These are phyloP conservation scores for Sedum album DNA, from an alignment of 164 flowering plant genomes.

Conservation along the genomic window DNA sequence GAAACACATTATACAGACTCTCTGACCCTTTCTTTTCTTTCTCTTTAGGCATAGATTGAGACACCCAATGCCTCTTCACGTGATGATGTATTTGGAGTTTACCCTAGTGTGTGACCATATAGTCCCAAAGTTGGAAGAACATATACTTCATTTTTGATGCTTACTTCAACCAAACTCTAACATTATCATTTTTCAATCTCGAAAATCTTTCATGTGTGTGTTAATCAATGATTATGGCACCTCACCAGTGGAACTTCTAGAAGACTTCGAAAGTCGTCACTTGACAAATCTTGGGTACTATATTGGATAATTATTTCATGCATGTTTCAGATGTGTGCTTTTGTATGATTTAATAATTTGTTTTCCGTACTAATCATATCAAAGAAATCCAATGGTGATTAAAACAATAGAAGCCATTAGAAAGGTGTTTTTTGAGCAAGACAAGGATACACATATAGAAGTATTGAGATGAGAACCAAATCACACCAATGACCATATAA, in stretches of 20 bases:
- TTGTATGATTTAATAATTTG: neutral
- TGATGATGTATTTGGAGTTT: slow-evolving; percentile 7
- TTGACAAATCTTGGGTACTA: neutral
- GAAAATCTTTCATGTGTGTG: neutral
- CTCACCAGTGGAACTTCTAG: neutral
- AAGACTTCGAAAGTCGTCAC: neutral
- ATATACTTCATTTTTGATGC: slow-evolving; percentile 1
- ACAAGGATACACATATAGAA: neutral
- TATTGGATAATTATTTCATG: neutral
- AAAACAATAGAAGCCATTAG: neutral
- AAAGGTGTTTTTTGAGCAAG: slow-evolving; percentile 3
- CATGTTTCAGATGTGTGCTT: slow-evolving; percentile 8
- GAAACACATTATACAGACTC: slow-evolving; percentile 5
- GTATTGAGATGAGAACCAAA: slow-evolving; percentile 4
- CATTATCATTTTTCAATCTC: neutral
- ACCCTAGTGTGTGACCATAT: slow-evolving; percentile 3
- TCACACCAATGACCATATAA: slow-evolving; percentile 4
- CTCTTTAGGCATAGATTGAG: slow-evolving; percentile 6
- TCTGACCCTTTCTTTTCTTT: neutral
- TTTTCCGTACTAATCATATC: slow-evolving; percentile 4
- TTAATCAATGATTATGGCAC: neutral
- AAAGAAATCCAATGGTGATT: neutral
- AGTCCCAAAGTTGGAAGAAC: neutral
- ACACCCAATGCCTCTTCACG: slow-evolving; percentile 6
- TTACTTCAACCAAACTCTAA: neutral